Percentiles rank a stretch among this genome's conserved stretches.
Evolutionary conservation across 768 basidiomycete genomes (phyloP).

Genomic region (Lactarius deliciosus): DNA sequence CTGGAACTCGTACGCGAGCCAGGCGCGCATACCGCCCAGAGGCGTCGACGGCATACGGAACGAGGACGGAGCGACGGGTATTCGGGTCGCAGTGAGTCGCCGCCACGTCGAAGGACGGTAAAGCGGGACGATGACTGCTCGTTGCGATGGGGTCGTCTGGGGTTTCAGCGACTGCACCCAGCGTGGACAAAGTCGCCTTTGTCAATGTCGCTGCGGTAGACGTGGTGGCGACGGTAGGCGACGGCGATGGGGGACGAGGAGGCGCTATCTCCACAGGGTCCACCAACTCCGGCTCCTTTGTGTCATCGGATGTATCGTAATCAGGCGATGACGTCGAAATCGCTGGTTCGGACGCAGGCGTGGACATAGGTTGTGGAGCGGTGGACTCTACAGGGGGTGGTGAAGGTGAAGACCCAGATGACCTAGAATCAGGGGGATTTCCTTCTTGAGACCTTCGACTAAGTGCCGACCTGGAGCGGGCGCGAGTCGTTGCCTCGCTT

Average conservation of each 20-base stretch:
- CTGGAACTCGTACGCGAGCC: slow-evolving; percentile 27
- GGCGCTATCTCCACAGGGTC: background rate
- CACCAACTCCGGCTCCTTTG: background rate
- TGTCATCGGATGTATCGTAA: background rate
- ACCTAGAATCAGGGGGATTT: background rate
- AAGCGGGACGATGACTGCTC: background rate
- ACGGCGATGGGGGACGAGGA: slow-evolving; percentile 10
- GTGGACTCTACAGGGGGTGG: background rate
- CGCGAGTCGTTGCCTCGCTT: background rate
- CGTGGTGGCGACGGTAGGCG: slow-evolving; percentile 20
- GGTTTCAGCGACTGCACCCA: background rate
- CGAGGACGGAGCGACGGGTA: slow-evolving; percentile 17
- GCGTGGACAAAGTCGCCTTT: slow-evolving; percentile 6
- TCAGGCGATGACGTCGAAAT: background rate
- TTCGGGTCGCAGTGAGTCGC: background rate
- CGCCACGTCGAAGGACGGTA: background rate
- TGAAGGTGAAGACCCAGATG: background rate
- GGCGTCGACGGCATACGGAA: slow-evolving; percentile 27
- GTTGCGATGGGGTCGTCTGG: background rate
- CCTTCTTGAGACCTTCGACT: slow-evolving; percentile 11
- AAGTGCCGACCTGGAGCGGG: slow-evolving; percentile 14
- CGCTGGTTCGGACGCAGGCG: background rate
- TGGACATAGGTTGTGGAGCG: background rate
- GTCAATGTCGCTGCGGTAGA: slow-evolving; percentile 12
- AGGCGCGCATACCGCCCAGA: background rate